phyloP scores from a whole-genome alignment of 192 early-diverging fungal species.

The Phlyctochytrium planicorne region DNA sequence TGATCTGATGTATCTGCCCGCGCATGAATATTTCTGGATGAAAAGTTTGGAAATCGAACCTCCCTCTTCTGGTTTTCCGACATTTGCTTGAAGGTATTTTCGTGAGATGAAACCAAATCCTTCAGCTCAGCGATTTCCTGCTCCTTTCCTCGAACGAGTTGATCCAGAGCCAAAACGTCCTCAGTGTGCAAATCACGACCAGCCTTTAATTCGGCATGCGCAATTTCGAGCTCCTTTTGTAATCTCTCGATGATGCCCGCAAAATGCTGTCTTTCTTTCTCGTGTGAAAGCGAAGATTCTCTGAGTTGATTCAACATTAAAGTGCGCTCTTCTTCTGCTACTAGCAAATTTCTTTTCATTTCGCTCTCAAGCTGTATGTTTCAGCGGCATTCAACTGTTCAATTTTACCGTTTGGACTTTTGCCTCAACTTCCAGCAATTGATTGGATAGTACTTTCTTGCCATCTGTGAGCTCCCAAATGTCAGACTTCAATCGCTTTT shows the following conservation, averaged over 20 bases:
- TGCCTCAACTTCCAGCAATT: not conserved
- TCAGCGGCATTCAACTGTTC: no score
- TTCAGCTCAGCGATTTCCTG: conserved; percentile 7
- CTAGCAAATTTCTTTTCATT: conserved; percentile 14
- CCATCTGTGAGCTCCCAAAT: not conserved
- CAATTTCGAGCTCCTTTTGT: not conserved
- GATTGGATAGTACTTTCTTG: conserved; percentile 1
- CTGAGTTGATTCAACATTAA: not conserved
- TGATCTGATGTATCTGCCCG: conserved; percentile 4
- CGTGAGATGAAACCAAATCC: not conserved
- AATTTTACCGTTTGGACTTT: no score
- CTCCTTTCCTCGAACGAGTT: conserved; percentile 10
- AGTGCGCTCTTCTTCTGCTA: conserved; percentile 1
- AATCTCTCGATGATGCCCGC: not conserved
- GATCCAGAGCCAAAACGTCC: conserved; percentile 12
- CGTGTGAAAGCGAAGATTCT: conserved; percentile 2
- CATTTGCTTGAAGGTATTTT: not conserved
- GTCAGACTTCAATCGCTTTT: conserved; percentile 19
- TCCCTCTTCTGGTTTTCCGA: no score
- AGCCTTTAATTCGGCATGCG: not conserved
- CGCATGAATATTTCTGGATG: not conserved
- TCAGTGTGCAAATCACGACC: not conserved
- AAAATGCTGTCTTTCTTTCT: conserved; percentile 6
- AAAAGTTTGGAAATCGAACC: conserved; percentile 4
- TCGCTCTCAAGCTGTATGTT: no score